Evolutionary conservation across 2,329 filamentous ascomycete genomes (phyloP).

Genomic region (Colletotrichum echinochloae): DNA sequence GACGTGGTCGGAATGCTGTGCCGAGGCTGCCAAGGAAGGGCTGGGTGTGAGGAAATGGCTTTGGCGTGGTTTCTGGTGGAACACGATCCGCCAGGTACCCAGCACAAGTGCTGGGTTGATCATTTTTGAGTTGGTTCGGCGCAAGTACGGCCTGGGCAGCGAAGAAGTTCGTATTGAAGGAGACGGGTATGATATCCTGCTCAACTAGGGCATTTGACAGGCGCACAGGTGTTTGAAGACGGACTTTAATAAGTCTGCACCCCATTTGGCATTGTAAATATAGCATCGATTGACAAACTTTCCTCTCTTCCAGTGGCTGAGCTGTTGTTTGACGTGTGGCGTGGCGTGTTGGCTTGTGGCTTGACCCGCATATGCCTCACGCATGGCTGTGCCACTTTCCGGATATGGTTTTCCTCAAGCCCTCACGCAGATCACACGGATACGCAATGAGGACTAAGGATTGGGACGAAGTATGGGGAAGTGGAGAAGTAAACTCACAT

Average conservation of each 20-base stretch:
- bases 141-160: constrained; percentile 75
- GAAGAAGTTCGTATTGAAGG: constrained; percentile 74
- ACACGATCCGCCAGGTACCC: constrained; percentile 78
- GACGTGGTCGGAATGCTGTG: constrained; percentile 71
- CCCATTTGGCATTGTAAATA: constrained; percentile 25
- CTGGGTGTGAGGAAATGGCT: constrained; percentile 72
- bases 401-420: constrained; percentile 23
- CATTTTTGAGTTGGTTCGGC: constrained; percentile 80
- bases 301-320: background rate
- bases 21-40: constrained; percentile 67
- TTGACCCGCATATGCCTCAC: background rate
- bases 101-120: constrained; percentile 82
- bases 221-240: constrained; percentile 27
- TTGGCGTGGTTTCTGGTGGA: constrained; percentile 79
- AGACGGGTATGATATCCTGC: constrained; percentile 78
- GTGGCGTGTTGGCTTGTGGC: background rate
- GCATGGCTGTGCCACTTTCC: background rate
- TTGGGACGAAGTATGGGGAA: constrained; percentile 7
- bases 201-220: constrained; percentile 53
- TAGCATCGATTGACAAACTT: constrained; percentile 3
- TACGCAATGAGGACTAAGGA: constrained; percentile 1
- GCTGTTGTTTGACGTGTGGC: background rate
- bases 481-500: constrained; percentile 22
- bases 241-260: constrained; percentile 22
- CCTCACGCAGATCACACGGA: no score